Conservation (phyloP, 345 rosid genomes). For the Trapa bicornis region DNA sequence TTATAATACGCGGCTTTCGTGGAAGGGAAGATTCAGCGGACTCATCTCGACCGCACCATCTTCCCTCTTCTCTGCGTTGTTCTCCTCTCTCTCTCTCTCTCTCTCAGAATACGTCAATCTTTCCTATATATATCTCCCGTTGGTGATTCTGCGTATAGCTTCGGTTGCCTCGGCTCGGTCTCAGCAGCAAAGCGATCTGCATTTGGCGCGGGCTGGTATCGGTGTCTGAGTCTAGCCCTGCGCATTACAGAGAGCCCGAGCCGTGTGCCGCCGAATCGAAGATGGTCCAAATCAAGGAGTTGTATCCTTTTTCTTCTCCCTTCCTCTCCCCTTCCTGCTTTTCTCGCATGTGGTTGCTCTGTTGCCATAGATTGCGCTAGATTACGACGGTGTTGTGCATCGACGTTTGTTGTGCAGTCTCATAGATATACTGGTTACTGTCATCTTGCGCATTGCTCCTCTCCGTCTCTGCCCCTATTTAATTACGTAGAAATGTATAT, state of each 20-base stretch:
- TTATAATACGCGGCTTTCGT: too few species aligned
- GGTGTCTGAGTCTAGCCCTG: not conserved
- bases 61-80: not conserved
- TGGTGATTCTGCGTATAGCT: not conserved
- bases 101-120: not conserved
- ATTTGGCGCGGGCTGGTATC: not conserved
- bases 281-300: conserved; percentile 64
- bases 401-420: too few species aligned
- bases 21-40: not conserved
- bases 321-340: too few species aligned
- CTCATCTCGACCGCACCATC: not conserved
- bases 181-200: not conserved
- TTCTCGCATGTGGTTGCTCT: too few species aligned
- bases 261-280: conserved; percentile 6
- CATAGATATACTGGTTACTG: too few species aligned
- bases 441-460: too few species aligned
- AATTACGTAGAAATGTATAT: too few species aligned
- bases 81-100: not conserved
- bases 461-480: too few species aligned
- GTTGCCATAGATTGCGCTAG: too few species aligned
- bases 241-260: not conserved
- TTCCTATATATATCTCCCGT: not conserved
- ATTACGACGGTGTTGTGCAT: too few species aligned
- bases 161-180: not conserved
- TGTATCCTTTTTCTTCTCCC: conserved; percentile 37